These are phyloP conservation scores for Huntiella omanensis DNA, from an alignment of 2,329 filamentous ascomycete species.

Conservation along the genomic window DNA sequence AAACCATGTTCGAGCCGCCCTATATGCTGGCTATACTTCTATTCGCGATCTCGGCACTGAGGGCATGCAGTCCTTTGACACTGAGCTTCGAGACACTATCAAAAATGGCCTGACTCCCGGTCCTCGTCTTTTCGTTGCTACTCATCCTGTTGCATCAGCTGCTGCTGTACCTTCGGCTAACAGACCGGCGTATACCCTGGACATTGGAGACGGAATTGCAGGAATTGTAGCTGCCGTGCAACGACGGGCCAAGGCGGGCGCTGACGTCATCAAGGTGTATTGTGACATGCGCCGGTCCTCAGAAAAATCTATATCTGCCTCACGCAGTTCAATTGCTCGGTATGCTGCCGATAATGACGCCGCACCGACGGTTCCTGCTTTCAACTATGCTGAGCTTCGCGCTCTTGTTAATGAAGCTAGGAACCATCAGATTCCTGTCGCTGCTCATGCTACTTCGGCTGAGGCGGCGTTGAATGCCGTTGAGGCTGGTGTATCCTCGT, in stretches of 20 bases:
- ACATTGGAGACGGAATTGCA: constrained; percentile 28
- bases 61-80: constrained; percentile 29
- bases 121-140: constrained; percentile 36
- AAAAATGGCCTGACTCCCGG: constrained; percentile 34
- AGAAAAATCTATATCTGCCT: too few relatives aligned
- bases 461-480: constrained; percentile 27
- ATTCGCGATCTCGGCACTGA: constrained; percentile 38
- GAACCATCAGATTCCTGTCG: constrained; percentile 23
- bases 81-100: constrained; percentile 31
- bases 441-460: constrained; percentile 23
- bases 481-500: constrained; percentile 25
- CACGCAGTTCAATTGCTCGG: constrained; percentile 21
- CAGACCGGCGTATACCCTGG: constrained; percentile 19
- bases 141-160: constrained; percentile 28
- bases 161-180: constrained; percentile 31
- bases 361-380: constrained; percentile 23
- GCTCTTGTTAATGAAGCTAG: constrained; percentile 29
- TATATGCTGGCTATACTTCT: constrained; percentile 39
- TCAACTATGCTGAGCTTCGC: constrained; percentile 29
- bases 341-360: constrained; percentile 16
- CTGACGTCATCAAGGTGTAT: constrained; percentile 33
- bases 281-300: constrained; percentile 19
- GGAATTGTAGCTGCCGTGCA: constrained; percentile 28
- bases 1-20: constrained; percentile 31
- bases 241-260: constrained; percentile 26